These are phyloP conservation scores for Westerdykella sp. DNA, from an alignment of 2,329 filamentous ascomycete species.

Conservation along the genomic window DNA sequence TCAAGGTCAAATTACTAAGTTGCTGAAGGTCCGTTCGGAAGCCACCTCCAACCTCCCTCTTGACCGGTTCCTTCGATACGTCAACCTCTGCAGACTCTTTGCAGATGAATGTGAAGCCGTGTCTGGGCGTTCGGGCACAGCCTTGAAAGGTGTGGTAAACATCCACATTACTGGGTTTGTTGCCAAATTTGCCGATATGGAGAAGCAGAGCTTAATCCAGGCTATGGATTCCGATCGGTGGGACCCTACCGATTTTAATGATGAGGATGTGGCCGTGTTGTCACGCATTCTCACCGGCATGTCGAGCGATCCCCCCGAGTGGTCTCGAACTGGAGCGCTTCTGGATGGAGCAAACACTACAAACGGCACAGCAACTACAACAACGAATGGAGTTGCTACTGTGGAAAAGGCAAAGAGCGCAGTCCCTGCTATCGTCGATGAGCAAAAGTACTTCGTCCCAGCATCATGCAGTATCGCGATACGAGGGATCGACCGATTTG, in stretches of 20 bases:
- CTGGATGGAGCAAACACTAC: conserved; percentile 14
- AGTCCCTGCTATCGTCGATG: conserved; percentile 65
- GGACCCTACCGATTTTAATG: conserved; percentile 69
- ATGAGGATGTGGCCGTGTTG: conserved; percentile 56
- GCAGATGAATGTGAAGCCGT: conserved; percentile 82
- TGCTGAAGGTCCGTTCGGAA: conserved; percentile 70
- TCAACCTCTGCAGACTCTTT: conserved; percentile 74
- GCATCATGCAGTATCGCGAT: conserved; percentile 77
- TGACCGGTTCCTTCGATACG: conserved; percentile 70
- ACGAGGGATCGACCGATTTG: conserved; percentile 71
- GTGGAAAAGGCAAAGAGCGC: conserved; percentile 43
- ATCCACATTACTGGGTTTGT: conserved; percentile 77
- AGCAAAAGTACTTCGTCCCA: conserved; percentile 79
- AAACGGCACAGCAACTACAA: conserved; percentile 16
- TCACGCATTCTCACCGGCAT: conserved; percentile 61
- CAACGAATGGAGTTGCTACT: conserved; percentile 29
- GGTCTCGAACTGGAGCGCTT: conserved; percentile 53
- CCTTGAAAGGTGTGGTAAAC: conserved; percentile 73
- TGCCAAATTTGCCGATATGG: conserved; percentile 60
- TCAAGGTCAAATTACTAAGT: conserved; percentile 65
- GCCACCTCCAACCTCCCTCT: conserved; percentile 64
- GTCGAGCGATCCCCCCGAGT: conserved; percentile 61
- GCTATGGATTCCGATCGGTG: conserved; percentile 76
- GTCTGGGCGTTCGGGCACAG: conserved; percentile 68
- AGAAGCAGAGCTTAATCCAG: conserved; percentile 68